Evolutionary conservation across 2,329 filamentous ascomycete species (phyloP).

Genomic region (Colletotrichum echinochloae): DNA sequence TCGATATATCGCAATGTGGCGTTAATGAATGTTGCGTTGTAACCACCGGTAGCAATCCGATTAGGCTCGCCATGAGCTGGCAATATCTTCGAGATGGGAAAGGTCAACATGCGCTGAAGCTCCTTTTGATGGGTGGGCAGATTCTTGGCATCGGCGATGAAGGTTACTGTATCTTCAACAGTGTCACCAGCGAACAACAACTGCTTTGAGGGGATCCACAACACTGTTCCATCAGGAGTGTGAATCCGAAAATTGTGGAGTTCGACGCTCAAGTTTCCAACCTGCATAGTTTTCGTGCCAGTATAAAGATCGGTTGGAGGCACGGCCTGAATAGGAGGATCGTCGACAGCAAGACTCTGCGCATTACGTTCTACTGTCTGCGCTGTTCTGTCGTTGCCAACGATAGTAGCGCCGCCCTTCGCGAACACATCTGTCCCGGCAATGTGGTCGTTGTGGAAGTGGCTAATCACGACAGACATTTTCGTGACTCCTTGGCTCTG

Average conservation of each 20-base stretch:
- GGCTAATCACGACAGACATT: constrained; percentile 36
- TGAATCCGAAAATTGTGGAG: constrained; percentile 36
- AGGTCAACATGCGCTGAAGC: constrained; percentile 23
- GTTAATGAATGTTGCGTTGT: constrained; percentile 37
- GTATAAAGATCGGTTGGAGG: constrained; percentile 30
- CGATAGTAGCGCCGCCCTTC: constrained; percentile 31
- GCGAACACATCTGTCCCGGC: constrained; percentile 32
- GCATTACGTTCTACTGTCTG: constrained; percentile 15
- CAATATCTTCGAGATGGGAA: constrained; percentile 34
- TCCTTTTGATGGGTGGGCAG: constrained; percentile 30
- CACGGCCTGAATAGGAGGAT: constrained; percentile 32
- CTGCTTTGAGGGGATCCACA: constrained; percentile 37
- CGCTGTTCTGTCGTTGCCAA: constrained; percentile 30
- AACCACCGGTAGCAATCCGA: constrained; percentile 28
- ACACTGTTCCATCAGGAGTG: constrained; percentile 31
- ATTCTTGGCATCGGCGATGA: constrained; percentile 30
- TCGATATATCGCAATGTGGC: constrained; percentile 34
- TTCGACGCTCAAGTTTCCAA: constrained; percentile 30
- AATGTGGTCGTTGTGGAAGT: constrained; percentile 39
- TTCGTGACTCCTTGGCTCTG: constrained; percentile 32
- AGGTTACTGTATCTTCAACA: constrained; percentile 35
- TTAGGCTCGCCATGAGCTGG: constrained; percentile 34
- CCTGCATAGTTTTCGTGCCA: constrained; percentile 21
- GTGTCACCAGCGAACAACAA: constrained; percentile 35
- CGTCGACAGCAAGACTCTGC: constrained; percentile 27